Conservation (phyloP, 345 rosid genomes). For the Ricinus communis region DNA sequence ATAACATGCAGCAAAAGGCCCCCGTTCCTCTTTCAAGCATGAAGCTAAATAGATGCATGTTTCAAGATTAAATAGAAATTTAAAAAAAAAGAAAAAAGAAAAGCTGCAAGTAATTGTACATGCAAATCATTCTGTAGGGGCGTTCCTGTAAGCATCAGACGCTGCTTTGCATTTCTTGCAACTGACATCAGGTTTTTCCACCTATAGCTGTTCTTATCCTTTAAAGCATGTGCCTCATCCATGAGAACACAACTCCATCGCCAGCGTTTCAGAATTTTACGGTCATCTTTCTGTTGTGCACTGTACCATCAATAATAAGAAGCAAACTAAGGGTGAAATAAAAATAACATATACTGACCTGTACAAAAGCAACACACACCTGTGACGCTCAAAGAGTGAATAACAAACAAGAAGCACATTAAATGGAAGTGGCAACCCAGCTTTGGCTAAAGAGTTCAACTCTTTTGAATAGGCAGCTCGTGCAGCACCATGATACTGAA, state of each 20-base stretch:
- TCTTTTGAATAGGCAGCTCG: constrained; percentile 82
- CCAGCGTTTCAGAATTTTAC: constrained; percentile 84
- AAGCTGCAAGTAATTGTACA: constrained; percentile 35
- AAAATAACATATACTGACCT: constrained; percentile 16
- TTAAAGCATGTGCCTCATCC: constrained; percentile 99
- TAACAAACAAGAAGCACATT: constrained; percentile 94
- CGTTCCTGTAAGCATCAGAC: constrained; percentile 96
- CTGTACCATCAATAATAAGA: constrained; percentile 46
- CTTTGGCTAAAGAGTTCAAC: constrained; percentile 68
- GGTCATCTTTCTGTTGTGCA: constrained; percentile 95
- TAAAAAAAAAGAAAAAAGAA: neutral
- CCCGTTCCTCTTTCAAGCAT: neutral
- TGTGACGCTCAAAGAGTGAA: constrained; percentile 93
- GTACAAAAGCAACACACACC: constrained; percentile 46
- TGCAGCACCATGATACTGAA: constrained; percentile 80
- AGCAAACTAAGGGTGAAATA: constrained; percentile 7
- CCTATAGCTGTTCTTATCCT: constrained; percentile 94
- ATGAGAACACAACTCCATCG: constrained; percentile 97
- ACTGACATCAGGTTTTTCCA: constrained; percentile 95
- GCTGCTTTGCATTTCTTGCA: constrained; percentile 91
- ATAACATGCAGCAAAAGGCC: constrained; percentile 9
- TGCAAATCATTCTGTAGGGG: constrained; percentile 98
- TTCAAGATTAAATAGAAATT: neutral
- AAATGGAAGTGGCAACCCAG: constrained; percentile 85
- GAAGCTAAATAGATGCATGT: neutral